These are phyloP conservation scores for Moesziomyces sp. DNA, from an alignment of 1,284 basidiomycete species.

Conservation along the genomic window DNA sequence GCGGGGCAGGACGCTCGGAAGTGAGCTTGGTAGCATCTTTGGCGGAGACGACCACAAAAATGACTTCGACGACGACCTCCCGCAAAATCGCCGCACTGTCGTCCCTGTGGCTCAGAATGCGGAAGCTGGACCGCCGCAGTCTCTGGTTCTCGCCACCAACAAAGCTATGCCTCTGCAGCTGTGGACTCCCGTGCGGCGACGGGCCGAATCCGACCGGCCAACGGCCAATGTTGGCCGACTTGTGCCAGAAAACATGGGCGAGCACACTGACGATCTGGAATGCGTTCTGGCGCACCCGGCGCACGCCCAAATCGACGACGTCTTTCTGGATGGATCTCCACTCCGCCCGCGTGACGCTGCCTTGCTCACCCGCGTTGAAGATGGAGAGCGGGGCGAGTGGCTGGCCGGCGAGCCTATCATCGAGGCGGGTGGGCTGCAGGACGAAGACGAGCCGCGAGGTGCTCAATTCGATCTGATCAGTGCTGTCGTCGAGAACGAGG, in stretches of 20 bases:
- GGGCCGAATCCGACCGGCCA: conserved; percentile 25
- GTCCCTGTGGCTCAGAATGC: not conserved
- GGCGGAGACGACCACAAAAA: conserved; percentile 48
- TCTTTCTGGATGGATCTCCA: conserved; percentile 15
- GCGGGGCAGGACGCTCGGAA: conserved; percentile 48
- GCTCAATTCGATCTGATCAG: conserved; percentile 55
- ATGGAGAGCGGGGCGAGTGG: conserved; percentile 39
- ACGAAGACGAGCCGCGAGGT: conserved; percentile 48
- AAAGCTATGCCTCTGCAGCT: conserved; percentile 3
- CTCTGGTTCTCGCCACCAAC: conserved; percentile 12
- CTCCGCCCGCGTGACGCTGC: conserved; percentile 28
- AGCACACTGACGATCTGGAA: conserved; percentile 46
- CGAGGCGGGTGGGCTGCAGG: conserved; percentile 43
- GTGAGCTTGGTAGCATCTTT: conserved; percentile 61
- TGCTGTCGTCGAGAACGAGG: conserved; percentile 37
- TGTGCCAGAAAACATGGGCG: conserved; percentile 28
- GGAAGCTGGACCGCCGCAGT: not conserved
- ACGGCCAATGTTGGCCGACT: conserved; percentile 39
- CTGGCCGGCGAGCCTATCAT: conserved; percentile 42
- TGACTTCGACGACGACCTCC: conserved; percentile 41
- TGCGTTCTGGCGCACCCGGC: conserved; percentile 31
- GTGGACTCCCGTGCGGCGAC: not conserved
- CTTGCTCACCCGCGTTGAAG: conserved; percentile 27
- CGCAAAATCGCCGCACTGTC: conserved; percentile 22
- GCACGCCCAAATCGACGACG: conserved; percentile 17